Conservation (phyloP, 176 grass and related monocot genomes). For the Ananas comosus region DNA sequence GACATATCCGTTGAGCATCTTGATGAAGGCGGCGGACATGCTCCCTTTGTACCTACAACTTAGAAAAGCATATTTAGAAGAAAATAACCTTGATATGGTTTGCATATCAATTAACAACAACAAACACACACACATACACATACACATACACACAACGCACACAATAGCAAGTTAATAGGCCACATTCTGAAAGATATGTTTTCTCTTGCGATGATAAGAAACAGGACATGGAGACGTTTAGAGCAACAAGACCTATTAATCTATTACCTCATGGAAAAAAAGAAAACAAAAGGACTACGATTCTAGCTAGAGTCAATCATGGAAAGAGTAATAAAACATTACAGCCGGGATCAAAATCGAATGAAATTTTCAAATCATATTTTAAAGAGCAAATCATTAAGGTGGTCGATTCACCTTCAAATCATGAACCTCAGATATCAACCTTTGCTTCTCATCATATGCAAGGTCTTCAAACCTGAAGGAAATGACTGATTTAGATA, state of each 20-base stretch:
- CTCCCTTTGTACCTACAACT: conserved; percentile 48
- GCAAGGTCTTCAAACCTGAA: conserved; percentile 54
- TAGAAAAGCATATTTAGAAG: conserved; percentile 14
- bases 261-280: neutral
- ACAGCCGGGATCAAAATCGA: neutral
- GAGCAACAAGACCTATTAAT: neutral
- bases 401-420: conserved; percentile 34
- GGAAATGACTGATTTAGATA: conserved; percentile 20
- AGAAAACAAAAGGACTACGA: neutral
- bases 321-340: neutral
- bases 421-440: conserved; percentile 39
- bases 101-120: neutral
- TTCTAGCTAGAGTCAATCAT: neutral
- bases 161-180: neutral
- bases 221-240: neutral
- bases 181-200: neutral
- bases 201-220: neutral
- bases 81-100: neutral
- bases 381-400: neutral
- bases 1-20: conserved; percentile 61
- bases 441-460: conserved; percentile 33
- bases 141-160: neutral
- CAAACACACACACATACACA: neutral
- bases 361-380: neutral
- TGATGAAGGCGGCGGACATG: conserved; percentile 59